A percentile compares a stretch with the other conserved stretches of the same genome.
phyloP scores from a whole-genome alignment of 2,329 filamentous ascomycete genomes.

The Rutstroemia sydowiana region DNA sequence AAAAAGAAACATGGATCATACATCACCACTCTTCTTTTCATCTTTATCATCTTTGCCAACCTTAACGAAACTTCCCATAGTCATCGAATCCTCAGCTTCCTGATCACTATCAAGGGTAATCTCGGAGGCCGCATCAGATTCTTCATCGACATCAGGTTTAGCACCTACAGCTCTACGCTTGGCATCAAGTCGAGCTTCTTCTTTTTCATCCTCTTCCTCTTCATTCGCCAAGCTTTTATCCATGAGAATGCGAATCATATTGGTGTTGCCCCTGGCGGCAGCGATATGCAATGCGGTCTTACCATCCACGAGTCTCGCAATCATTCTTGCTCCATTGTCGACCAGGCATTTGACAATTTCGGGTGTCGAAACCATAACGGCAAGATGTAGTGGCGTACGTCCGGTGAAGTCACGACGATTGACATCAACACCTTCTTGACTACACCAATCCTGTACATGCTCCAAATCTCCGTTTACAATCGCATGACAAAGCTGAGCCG shows the following conservation, averaged over 20 bases:
- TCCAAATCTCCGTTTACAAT: constrained; percentile 70
- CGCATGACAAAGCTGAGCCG: constrained; percentile 67
- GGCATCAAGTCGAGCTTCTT: constrained; percentile 34
- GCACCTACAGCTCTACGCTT: constrained; percentile 14
- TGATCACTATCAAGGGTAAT: constrained; percentile 24
- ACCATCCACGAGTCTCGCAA: constrained; percentile 70
- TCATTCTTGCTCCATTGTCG: constrained; percentile 63
- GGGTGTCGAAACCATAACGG: constrained; percentile 58
- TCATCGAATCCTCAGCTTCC: constrained; percentile 38
- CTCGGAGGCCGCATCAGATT: constrained; percentile 31
- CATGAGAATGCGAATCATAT: constrained; percentile 67
- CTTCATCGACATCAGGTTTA: constrained; percentile 30
- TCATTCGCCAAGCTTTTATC: constrained; percentile 69
- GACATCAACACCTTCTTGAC: constrained; percentile 59
- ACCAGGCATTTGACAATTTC: constrained; percentile 67
- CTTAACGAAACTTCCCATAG: constrained; percentile 70
- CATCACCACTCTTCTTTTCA: constrained; percentile 25
- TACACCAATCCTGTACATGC: constrained; percentile 62
- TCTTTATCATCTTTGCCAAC: constrained; percentile 43
- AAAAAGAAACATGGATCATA: constrained; percentile 39
- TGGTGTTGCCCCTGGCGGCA: constrained; percentile 57
- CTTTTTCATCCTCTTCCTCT: constrained; percentile 54
- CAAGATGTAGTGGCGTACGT: constrained; percentile 71
- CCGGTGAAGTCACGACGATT: constrained; percentile 74
- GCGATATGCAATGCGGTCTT: constrained; percentile 78